phyloP scores from a whole-genome alignment of 2,329 filamentous ascomycete species.

The Botrytis elliptica region DNA sequence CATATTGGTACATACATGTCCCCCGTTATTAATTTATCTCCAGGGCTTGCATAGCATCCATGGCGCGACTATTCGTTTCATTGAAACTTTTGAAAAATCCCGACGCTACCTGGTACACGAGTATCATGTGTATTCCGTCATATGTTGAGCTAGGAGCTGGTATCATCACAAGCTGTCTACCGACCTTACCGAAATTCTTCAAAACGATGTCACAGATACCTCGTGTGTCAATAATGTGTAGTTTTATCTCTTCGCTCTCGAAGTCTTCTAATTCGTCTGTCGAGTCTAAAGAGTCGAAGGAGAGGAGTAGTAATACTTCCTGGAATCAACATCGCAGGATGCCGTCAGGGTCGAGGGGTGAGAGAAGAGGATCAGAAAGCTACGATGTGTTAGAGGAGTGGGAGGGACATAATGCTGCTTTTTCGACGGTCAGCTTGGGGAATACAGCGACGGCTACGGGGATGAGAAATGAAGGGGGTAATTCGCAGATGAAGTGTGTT shows the following conservation, averaged over 20 bases:
- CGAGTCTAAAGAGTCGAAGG: neutral
- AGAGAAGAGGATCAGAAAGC: neutral
- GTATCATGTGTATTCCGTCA: slow-evolving; percentile 5
- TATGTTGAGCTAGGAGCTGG: neutral
- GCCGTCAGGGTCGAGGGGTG: neutral
- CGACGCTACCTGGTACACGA: neutral
- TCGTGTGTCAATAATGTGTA: neutral
- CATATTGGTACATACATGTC: neutral
- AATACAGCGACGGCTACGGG: neutral
- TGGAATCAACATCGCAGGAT: neutral
- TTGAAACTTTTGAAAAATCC: neutral
- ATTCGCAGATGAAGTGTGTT: neutral
- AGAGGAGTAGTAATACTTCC: neutral
- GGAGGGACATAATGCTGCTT: no score
- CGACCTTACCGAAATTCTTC: neutral
- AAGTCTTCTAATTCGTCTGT: neutral
- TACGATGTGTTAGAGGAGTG: neutral
- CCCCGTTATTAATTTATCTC: accelerated
- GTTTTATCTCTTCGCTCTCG: neutral
- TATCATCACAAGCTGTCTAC: slow-evolving; percentile 7
- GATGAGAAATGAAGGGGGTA: neutral
- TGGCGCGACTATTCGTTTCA: neutral
- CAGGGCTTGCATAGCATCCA: slow-evolving; percentile 9
- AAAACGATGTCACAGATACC: neutral
- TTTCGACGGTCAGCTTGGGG: neutral